Percentiles rank a stretch among this genome's conserved stretches.
Evolutionary conservation across 345 rosid species (phyloP).

Genomic region (Mercurialis annua): DNA sequence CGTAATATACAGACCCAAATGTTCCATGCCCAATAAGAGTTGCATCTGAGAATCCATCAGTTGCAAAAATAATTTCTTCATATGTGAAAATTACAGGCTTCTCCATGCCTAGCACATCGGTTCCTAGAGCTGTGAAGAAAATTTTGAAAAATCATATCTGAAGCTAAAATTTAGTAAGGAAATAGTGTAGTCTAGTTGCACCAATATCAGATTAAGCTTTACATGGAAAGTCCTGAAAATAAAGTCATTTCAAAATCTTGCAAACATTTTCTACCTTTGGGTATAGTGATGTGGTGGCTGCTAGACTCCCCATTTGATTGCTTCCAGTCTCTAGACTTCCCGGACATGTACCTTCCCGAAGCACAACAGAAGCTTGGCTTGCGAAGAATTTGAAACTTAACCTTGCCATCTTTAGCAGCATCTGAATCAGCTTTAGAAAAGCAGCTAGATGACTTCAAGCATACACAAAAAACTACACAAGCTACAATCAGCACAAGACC

Average conservation of each 20-base stretch:
- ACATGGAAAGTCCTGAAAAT: not conserved
- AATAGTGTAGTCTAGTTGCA: not conserved
- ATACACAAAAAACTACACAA: constrained; percentile 48
- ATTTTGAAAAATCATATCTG: constrained; percentile 6
- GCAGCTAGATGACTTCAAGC: constrained; percentile 63
- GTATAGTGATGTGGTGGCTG: constrained; percentile 55
- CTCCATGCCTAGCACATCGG: constrained; percentile 69
- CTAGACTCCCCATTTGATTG: constrained; percentile 62
- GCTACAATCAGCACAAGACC: constrained; percentile 57
- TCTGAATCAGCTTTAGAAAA: constrained; percentile 31
- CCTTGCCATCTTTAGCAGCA: constrained; percentile 40
- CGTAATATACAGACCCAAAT: constrained; percentile 87
- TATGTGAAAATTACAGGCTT: constrained; percentile 79
- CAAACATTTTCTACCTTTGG: constrained; percentile 45
- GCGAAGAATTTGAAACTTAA: constrained; percentile 77
- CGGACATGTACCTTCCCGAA: constrained; percentile 72
- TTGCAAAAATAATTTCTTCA: constrained; percentile 63
- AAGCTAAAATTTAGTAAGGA: constrained; percentile 2
- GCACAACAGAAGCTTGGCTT: constrained; percentile 83
- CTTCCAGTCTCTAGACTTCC: constrained; percentile 63
- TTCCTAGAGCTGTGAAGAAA: constrained; percentile 50
- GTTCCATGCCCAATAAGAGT: constrained; percentile 91
- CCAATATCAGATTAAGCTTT: not conserved
- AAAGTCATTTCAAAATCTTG: constrained; percentile 4
- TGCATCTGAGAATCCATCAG: constrained; percentile 80